Evolutionary conservation across 2,329 filamentous ascomycete genomes (phyloP).

Genomic region (Colletotrichum limetticola): DNA sequence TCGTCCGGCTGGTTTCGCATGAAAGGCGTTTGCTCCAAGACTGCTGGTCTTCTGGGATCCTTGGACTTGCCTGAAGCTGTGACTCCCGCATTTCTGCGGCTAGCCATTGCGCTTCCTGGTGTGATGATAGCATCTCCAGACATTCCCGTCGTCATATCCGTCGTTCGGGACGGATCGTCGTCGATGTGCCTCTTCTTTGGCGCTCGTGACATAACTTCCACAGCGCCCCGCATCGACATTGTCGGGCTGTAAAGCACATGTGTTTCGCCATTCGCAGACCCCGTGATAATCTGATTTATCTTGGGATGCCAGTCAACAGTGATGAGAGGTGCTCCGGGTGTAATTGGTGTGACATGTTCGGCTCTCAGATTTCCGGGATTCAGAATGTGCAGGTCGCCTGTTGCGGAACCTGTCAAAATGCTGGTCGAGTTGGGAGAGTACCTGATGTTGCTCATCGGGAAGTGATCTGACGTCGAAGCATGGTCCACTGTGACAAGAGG

Average conservation of each 20-base stretch:
- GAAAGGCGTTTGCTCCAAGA: conserved; percentile 88
- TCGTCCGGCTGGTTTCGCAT: conserved; percentile 91
- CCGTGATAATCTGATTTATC: conserved; percentile 95
- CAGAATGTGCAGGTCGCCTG: conserved; percentile 89
- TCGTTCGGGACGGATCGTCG: conserved; percentile 88
- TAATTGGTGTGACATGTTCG: conserved; percentile 90
- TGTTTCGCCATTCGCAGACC: conserved; percentile 89
- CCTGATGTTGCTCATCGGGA: conserved; percentile 85
- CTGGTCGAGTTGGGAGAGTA: conserved; percentile 87
- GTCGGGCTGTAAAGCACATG: conserved; percentile 91
- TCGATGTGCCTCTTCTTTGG: conserved; percentile 96
- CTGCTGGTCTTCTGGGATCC: conserved; percentile 86
- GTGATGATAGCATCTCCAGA: conserved; percentile 85
- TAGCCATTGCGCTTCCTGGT: conserved; percentile 67
- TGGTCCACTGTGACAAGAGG: conserved; percentile 85
- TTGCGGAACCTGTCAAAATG: conserved; percentile 88
- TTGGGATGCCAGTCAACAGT: conserved; percentile 92
- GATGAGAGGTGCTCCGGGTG: conserved; percentile 83
- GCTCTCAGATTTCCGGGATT: conserved; percentile 90
- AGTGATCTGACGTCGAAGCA: conserved; percentile 84
- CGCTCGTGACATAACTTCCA: conserved; percentile 89
- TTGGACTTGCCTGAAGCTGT: conserved; percentile 80
- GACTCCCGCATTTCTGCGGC: conserved; percentile 71
- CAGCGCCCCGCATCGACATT: conserved; percentile 83
- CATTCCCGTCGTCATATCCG: conserved; percentile 82